These are phyloP conservation scores for Psophocarpus tetragonolobus DNA, from an alignment of 306 rosid genomes.

Conservation along the genomic window DNA sequence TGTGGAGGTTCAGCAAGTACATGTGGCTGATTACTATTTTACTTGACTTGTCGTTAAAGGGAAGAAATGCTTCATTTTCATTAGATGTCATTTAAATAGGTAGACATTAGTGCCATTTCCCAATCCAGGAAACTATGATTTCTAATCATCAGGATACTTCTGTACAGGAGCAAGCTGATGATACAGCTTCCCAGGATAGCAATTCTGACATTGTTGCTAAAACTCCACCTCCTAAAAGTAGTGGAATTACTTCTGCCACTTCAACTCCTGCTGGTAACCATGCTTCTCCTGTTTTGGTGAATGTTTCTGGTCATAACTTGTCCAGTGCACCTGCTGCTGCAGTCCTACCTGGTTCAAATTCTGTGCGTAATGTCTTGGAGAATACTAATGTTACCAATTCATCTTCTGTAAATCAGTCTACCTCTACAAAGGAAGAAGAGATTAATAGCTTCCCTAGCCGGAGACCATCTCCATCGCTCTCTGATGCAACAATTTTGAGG, in stretches of 20 bases:
- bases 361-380: conserved; percentile 59
- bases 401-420: conserved; percentile 59
- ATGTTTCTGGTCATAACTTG: conserved; percentile 56
- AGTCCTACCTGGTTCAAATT: conserved; percentile 55
- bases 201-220: conserved; percentile 63
- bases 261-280: conserved; percentile 69
- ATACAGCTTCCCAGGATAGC: conserved; percentile 71
- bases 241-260: conserved; percentile 56
- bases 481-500: conserved; percentile 74
- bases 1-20: conserved; percentile 20
- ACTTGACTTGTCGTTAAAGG: neutral
- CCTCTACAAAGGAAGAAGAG: conserved; percentile 81
- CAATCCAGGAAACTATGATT: conserved; percentile 39
- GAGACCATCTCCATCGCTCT: conserved; percentile 85
- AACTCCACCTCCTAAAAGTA: conserved; percentile 83
- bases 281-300: conserved; percentile 52
- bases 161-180: conserved; percentile 85
- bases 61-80: conserved; percentile 8
- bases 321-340: conserved; percentile 52
- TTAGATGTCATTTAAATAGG: conserved; percentile 27
- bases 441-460: conserved; percentile 65
- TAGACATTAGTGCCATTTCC: conserved; percentile 34
- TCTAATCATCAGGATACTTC: conserved; percentile 47
- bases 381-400: conserved; percentile 48
- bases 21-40: conserved; percentile 12